Conservation (phyloP, 2,329 filamentous ascomycete species). For the Fusarium neocosmosporiellum region DNA sequence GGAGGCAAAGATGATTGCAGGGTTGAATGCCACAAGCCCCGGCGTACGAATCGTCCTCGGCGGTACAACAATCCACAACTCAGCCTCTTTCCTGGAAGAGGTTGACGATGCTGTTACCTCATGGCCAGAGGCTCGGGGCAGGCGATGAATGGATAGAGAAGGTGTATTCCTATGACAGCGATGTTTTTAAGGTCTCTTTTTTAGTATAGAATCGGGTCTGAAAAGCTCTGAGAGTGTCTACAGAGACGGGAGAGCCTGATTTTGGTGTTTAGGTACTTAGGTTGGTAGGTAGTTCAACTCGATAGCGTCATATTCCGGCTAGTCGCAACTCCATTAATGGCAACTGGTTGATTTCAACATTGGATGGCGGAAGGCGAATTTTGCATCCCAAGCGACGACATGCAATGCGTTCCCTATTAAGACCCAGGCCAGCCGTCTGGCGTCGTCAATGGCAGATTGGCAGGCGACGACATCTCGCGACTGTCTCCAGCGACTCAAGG, state of each 20-base stretch:
- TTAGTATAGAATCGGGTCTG: neutral
- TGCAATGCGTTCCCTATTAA: conserved; percentile 46
- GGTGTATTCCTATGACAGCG: conserved; percentile 11
- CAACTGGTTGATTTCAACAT: conserved; percentile 7
- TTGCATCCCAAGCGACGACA: conserved; percentile 27
- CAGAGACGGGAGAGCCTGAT: neutral
- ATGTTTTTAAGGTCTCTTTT: neutral
- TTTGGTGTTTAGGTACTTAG: neutral
- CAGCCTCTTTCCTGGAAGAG: conserved; percentile 87
- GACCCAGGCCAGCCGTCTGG: conserved; percentile 35
- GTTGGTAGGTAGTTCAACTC: neutral
- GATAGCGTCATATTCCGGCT: conserved; percentile 24
- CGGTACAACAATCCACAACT: conserved; percentile 90
- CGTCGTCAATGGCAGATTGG: conserved; percentile 28
- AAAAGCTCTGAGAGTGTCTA: neutral
- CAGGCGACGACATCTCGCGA: conserved; percentile 44
- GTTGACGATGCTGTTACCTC: conserved; percentile 87
- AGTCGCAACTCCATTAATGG: conserved; percentile 19
- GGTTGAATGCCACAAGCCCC: conserved; percentile 90
- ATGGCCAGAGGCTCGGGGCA: conserved; percentile 76
- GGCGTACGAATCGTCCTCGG: conserved; percentile 91
- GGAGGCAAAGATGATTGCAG: conserved; percentile 95
- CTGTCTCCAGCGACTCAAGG: conserved; percentile 46
- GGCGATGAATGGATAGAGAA: conserved; percentile 32
- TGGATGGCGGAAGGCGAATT: conserved; percentile 23